Evolutionary conservation across 2,329 filamentous ascomycete species (phyloP), one percentile per base, ranked within the genome.

Genomic region (Ascochyta pisi): DNA sequence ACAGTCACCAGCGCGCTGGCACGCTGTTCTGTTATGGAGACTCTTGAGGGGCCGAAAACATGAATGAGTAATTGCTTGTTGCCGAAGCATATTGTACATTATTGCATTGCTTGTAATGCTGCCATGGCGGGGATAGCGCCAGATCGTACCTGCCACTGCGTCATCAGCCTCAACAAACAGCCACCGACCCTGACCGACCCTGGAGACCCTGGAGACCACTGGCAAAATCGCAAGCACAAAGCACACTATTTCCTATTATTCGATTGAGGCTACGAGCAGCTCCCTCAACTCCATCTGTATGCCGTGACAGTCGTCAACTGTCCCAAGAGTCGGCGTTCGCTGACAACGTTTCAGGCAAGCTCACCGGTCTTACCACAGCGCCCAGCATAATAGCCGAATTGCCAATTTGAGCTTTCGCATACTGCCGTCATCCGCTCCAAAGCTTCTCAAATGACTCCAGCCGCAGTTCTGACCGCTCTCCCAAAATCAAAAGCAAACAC

Each of bases 401-500:
- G 22, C 41, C 42, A 38, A 26, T 47, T 38, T 42, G 51, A 51
- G 48, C 53, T 39, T 48, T 39, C 61, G 58, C 45, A 48, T 41
- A 54, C 46, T 54, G 29, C 59, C 48, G 35, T 50, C 35, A 45
- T 41, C 37, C 31, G 42, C 16, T 6, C 19, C 37, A 34, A 13
- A 33, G 4, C 16, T 19, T 33, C 43, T 19, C 6, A 16, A n/a
- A 73, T 73, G 67, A 59, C 67, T 50, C 65, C 69, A 69, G 66
- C 66, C 65, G 64, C 71, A 61, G 57, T 64, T 47, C 60, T 67
- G 39, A 57, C 60, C 63, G 64, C 35, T 45, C 55, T 74, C 29
- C 73, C 73, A 31, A 74, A 64, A 60, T 75, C 73, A 24, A 73
- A 66, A 43, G 58, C 65, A 31, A 48, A 44, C 10, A 29, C 42